phyloP scores from a whole-genome alignment of 352 stramenopile genomes.

The Pythium monospermum region DNA sequence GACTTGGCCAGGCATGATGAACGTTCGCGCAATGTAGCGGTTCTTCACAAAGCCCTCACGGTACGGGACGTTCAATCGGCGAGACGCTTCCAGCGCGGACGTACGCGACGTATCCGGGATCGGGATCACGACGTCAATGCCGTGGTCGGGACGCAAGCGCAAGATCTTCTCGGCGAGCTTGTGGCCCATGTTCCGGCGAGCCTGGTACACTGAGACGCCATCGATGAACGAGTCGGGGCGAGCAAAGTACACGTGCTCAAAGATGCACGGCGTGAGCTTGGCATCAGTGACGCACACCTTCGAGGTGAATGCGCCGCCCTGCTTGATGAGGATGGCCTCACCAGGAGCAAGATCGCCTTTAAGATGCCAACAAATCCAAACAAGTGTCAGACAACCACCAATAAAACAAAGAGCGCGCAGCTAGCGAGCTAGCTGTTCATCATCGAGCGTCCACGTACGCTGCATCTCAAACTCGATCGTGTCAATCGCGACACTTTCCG shows the following conservation, averaged over 20 bases:
- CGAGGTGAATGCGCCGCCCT: slow-evolving; percentile 80
- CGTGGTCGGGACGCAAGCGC: slow-evolving; percentile 86
- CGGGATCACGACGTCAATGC: slow-evolving; percentile 98
- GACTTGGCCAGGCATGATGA: slow-evolving; percentile 99
- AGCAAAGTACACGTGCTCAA: slow-evolving; percentile 99
- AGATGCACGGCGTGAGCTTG: slow-evolving; percentile 95
- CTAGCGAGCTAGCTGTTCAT: too few species aligned
- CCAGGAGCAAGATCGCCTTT: slow-evolving; percentile 91
- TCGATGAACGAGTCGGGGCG: slow-evolving; percentile 99
- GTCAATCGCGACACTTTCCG: slow-evolving; percentile 98
- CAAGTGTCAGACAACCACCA: background rate
- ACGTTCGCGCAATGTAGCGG: slow-evolving; percentile 98
- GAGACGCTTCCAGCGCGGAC: slow-evolving; percentile 90
- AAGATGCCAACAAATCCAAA: background rate
- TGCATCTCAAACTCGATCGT: slow-evolving; percentile 95
- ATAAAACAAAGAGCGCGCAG: background rate
- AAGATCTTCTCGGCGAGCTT: slow-evolving; percentile 97
- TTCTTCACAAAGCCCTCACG: slow-evolving; percentile 99
- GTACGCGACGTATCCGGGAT: slow-evolving; percentile 98
- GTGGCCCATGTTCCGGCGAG: slow-evolving; percentile 96
- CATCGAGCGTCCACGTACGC: slow-evolving; percentile 29
- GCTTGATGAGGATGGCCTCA: slow-evolving; percentile 95
- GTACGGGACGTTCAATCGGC: slow-evolving; percentile 89
- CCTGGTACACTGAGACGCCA: slow-evolving; percentile 97
- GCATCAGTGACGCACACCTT: slow-evolving; percentile 73